Evolutionary conservation across 2,329 filamentous ascomycete genomes (phyloP).

Genomic region (Sclerotinia minor): DNA sequence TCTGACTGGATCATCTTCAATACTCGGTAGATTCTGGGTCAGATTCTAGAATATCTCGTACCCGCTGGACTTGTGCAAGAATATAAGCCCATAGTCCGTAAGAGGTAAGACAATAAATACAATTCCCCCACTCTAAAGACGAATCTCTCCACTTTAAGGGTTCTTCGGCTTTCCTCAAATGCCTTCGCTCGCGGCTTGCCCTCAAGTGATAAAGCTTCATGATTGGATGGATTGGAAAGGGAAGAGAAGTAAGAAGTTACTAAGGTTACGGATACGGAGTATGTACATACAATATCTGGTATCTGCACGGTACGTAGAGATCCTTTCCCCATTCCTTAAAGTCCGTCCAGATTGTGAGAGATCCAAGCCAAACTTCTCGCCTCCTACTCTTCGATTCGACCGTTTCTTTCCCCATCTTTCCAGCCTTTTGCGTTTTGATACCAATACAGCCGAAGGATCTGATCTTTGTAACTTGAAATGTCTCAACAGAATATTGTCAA

Average conservation of each 20-base stretch:
- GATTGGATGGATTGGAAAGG: background rate
- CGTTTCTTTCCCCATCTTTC: background rate
- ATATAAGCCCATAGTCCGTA: background rate
- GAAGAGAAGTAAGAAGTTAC: background rate
- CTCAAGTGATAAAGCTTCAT: background rate
- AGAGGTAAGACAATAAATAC: too few species aligned
- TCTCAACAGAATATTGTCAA: background rate
- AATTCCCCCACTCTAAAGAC: background rate
- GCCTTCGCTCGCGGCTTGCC: slow-evolving; percentile 2
- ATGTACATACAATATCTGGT: too few species aligned
- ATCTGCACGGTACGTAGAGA: too few species aligned
- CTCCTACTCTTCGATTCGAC: too few species aligned
- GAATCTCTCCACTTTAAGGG: background rate
- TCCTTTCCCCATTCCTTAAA: background rate
- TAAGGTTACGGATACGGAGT: too few species aligned
- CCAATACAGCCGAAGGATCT: background rate
- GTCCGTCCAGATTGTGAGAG: background rate
- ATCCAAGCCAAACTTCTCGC: background rate
- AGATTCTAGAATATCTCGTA: slow-evolving; percentile 22
- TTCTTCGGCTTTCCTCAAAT: slow-evolving; percentile 12
- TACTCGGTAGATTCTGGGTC: background rate
- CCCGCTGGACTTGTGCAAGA: background rate
- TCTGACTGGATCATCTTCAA: slow-evolving; percentile 1
- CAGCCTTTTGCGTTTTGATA: background rate
- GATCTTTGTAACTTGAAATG: background rate